phyloP scores from a whole-genome alignment of 352 stramenopile genomes.

The Phytophthora hibernalis region DNA sequence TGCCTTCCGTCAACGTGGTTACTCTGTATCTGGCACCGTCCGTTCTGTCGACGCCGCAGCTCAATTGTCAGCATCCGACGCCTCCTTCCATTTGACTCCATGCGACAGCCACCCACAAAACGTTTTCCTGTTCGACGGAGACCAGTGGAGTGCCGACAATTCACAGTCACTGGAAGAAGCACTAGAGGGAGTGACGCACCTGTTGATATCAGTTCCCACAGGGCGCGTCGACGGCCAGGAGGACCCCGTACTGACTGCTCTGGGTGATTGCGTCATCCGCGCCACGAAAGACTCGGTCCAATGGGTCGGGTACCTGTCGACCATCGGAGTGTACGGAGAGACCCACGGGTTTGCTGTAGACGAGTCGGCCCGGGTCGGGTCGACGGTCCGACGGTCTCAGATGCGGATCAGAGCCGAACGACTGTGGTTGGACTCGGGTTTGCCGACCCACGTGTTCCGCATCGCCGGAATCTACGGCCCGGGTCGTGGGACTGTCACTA shows the following conservation, averaged over 20 bases:
- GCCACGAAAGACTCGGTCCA: slow-evolving; percentile 55
- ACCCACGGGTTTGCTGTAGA: slow-evolving; percentile 85
- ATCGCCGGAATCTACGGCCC: slow-evolving; percentile 94
- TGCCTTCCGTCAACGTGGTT: slow-evolving; percentile 70
- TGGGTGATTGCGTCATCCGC: slow-evolving; percentile 51
- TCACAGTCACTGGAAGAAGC: slow-evolving; percentile 48
- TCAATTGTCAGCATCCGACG: slow-evolving; percentile 46
- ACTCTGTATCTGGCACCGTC: slow-evolving; percentile 75
- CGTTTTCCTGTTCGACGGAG: slow-evolving; percentile 86
- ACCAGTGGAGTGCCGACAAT: slow-evolving; percentile 52
- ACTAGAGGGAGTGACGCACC: slow-evolving; percentile 68
- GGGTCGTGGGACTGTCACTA: slow-evolving; percentile 80
- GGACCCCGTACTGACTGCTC: slow-evolving; percentile 75
- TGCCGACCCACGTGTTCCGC: slow-evolving; percentile 89
- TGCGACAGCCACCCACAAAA: slow-evolving; percentile 40
- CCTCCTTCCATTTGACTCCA: slow-evolving; percentile 46
- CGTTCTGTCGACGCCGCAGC: slow-evolving; percentile 57
- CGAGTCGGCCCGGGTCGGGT: slow-evolving; percentile 80
- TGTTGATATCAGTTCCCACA: slow-evolving; percentile 81
- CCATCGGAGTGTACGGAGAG: slow-evolving; percentile 94
- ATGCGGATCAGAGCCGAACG: slow-evolving; percentile 81
- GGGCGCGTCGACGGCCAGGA: slow-evolving; percentile 49
- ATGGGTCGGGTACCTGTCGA: slow-evolving; percentile 93
- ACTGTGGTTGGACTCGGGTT: slow-evolving; percentile 69
- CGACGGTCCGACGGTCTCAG: slow-evolving; percentile 68